These are phyloP conservation scores for Fremontodendron californicum DNA, from an alignment of 345 rosid genomes.

Conservation along the genomic window DNA sequence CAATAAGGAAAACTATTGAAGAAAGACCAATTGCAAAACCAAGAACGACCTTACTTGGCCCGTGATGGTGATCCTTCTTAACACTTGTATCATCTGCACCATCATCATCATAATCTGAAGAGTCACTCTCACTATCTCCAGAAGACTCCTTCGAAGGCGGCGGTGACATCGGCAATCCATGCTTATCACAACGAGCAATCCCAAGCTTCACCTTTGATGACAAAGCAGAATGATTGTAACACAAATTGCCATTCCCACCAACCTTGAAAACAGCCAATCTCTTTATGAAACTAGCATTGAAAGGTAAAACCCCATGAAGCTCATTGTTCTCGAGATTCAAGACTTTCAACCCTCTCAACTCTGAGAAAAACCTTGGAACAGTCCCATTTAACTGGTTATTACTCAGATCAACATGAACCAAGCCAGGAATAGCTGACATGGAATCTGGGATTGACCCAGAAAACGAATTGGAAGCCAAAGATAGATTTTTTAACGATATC, in stretches of 20 bases:
- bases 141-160: slow-evolving; percentile 60
- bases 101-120: slow-evolving; percentile 48
- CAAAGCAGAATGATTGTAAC: slow-evolving; percentile 67
- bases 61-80: slow-evolving; percentile 51
- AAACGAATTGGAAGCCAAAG: slow-evolving; percentile 68
- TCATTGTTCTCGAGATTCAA: slow-evolving; percentile 69
- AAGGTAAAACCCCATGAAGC: slow-evolving; percentile 80
- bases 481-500: slow-evolving; percentile 58
- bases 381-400: slow-evolving; percentile 87
- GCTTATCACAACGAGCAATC: slow-evolving; percentile 77
- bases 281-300: slow-evolving; percentile 67
- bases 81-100: slow-evolving; percentile 26
- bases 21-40: slow-evolving; percentile 85
- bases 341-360: slow-evolving; percentile 60
- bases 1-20: slow-evolving; percentile 73
- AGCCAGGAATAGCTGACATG: slow-evolving; percentile 63
- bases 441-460: slow-evolving; percentile 89
- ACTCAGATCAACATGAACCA: slow-evolving; percentile 82
- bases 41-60: slow-evolving; percentile 84
- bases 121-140: slow-evolving; percentile 34
- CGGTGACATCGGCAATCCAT: slow-evolving; percentile 80
- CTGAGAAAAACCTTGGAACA: slow-evolving; percentile 62
- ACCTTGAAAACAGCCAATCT: slow-evolving; percentile 61
- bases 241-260: slow-evolving; percentile 69
- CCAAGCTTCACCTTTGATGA: slow-evolving; percentile 81